phyloP scores from a whole-genome alignment of 306 rosid genomes.

The Lagenaria siceraria region DNA sequence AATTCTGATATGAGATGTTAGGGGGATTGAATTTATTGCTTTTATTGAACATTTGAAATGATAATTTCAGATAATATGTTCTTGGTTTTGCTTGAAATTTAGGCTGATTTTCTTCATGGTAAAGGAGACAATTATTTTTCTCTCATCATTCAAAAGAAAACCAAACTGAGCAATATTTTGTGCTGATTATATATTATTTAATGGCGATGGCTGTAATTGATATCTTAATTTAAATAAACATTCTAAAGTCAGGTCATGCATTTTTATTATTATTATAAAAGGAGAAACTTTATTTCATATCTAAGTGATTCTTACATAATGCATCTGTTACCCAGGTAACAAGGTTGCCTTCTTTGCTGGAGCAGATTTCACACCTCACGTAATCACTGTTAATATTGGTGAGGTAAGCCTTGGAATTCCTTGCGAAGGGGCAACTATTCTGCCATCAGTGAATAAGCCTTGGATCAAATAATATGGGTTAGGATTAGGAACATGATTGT shows the following conservation, averaged over 20 bases:
- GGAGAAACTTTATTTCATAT: neutral
- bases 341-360: neutral
- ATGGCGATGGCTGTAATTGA: neutral
- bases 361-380: constrained; percentile 8
- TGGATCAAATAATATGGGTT: neutral
- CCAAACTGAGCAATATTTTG: neutral
- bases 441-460: neutral
- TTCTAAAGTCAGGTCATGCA: neutral
- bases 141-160: neutral
- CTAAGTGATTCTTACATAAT: neutral
- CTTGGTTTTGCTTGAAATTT: neutral
- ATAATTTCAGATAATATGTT: neutral
- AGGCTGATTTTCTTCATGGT: neutral
- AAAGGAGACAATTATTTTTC: neutral
- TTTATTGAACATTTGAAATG: neutral
- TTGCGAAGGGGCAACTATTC: neutral
- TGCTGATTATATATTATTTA: neutral
- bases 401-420: constrained; percentile 4
- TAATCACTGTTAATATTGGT: constrained; percentile 7
- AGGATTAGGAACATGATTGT: neutral
- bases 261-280: neutral
- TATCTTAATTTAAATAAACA: neutral
- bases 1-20: neutral
- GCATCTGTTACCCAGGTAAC: neutral
- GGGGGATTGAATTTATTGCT: neutral